A percentile compares a stretch with the other conserved stretches of the same genome.
These are phyloP conservation scores for Pinus taeda DNA, from an alignment of 75 land plant species.

Conservation along the genomic window DNA sequence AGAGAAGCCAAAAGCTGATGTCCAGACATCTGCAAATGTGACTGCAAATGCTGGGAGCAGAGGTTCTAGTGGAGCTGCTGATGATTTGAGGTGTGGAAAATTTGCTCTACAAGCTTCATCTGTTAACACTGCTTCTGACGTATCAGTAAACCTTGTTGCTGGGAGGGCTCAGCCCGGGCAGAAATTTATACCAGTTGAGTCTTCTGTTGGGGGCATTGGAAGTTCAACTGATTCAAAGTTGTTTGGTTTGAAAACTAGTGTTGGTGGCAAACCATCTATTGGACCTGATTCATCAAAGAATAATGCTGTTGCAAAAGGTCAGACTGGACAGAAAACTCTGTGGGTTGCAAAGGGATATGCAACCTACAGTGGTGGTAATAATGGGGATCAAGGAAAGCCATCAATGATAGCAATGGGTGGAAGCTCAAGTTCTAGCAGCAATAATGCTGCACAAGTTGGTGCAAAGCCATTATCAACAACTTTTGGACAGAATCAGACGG, in stretches of 20 bases:
- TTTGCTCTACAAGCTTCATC: neutral
- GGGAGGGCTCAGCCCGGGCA: neutral
- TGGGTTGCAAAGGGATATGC: constrained; percentile 39
- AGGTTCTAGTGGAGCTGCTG: neutral
- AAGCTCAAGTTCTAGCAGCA: neutral
- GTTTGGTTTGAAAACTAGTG: neutral
- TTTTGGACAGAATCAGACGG: neutral
- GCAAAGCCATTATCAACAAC: neutral
- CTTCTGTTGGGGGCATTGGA: neutral
- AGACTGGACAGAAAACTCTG: constrained; percentile 11
- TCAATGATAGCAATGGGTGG: neutral
- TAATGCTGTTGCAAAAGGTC: neutral
- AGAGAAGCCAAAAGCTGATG: constrained; percentile 7
- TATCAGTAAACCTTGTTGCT: neutral
- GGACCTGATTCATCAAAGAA: neutral
- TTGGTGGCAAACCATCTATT: neutral
- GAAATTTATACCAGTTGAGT: neutral
- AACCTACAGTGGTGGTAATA: constrained; percentile 21
- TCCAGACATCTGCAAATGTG: constrained; percentile 1
- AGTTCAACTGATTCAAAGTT: constrained; percentile 1
- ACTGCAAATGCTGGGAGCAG: neutral
- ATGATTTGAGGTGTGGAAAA: neutral
- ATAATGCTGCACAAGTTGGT: neutral
- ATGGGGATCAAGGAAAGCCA: neutral
- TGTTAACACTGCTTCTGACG: neutral